Evolutionary conservation across 495 filamentous ascomycete genomes (phyloP).

Genomic region (Tetracladium marchalianum): DNA sequence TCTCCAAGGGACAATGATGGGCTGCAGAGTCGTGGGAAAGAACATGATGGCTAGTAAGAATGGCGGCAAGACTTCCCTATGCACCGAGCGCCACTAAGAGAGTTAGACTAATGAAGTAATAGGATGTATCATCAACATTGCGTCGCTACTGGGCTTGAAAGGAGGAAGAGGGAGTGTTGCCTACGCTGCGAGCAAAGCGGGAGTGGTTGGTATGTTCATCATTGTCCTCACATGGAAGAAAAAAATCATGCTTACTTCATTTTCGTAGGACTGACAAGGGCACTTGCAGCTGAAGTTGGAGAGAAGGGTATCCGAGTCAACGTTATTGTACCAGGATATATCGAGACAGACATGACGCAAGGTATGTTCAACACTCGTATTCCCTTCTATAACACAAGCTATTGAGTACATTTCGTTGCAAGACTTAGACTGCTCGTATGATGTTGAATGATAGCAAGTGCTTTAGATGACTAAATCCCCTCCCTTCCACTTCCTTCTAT

Average conservation of each 20-base stretch:
- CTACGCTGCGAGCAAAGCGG: conserved; percentile 76
- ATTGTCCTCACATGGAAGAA: conserved; percentile 1
- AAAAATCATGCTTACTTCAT: not conserved
- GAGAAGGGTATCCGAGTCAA: conserved; percentile 56
- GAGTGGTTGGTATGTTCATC: conserved; percentile 46
- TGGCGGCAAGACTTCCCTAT: conserved; percentile 19
- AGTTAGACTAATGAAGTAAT: not conserved
- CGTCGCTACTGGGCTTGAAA: conserved; percentile 58
- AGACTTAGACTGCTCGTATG: conserved; percentile 2
- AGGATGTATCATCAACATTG: conserved; percentile 71
- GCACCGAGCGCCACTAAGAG: not conserved
- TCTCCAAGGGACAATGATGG: conserved; percentile 58
- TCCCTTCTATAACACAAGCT: not conserved
- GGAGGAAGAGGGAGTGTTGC: conserved; percentile 54
- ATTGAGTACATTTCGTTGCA: not conserved
- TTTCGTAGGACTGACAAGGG: conserved; percentile 49
- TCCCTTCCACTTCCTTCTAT: conserved; percentile 1
- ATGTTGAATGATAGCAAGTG: too few relatives aligned
- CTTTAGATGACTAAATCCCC: conserved; percentile 1
- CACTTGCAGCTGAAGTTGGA: conserved; percentile 56
- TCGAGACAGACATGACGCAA: conserved; percentile 66
- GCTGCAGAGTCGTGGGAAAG: conserved; percentile 45
- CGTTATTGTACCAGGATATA: conserved; percentile 75
- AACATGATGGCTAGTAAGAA: conserved; percentile 33
- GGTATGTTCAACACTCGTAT: conserved; percentile 35